Evolutionary conservation across 805 yeast genomes (phyloP).

Genomic region (Metschnikowia kunwiensis): DNA sequence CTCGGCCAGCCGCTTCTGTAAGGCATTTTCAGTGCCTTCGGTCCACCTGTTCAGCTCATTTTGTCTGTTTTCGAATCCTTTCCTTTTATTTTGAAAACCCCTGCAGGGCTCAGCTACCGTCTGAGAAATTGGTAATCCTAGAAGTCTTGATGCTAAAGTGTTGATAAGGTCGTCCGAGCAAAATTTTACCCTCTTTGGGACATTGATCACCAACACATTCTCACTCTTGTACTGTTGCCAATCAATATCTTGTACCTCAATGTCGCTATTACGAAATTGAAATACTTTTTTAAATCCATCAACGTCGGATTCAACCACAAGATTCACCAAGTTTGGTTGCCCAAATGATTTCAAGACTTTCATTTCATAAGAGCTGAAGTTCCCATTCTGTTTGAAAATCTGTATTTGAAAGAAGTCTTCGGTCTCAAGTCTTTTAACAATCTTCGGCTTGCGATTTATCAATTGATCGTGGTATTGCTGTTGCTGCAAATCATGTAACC

Average conservation of each 20-base stretch:
- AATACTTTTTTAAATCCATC: conserved; percentile 33
- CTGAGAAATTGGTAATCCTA: no score
- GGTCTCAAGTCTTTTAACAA: conserved; percentile 35
- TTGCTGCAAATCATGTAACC: conserved; percentile 17
- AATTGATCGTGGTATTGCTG: conserved; percentile 11
- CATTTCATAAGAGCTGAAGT: conserved; percentile 35
- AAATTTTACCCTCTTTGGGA: conserved; percentile 29
- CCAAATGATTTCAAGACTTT: conserved; percentile 15
- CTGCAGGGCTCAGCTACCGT: no score
- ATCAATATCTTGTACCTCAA: conserved; percentile 31
- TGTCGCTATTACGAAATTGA: conserved; percentile 29
- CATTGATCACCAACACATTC: conserved; percentile 34
- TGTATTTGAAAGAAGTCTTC: conserved; percentile 36
- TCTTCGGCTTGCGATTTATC: conserved; percentile 21
- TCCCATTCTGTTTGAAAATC: conserved; percentile 33
- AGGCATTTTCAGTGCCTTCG: no score
- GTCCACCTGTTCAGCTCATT: no score
- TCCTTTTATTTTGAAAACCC: no score
- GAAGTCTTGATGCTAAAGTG: conserved; percentile 14
- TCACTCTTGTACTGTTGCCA: conserved; percentile 32
- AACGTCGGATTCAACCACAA: conserved; percentile 19
- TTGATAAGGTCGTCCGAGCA: conserved; percentile 19
- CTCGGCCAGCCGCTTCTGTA: no score
- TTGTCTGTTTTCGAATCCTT: no score
- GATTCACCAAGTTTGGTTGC: conserved; percentile 13